Base-by-base conservation (phyloP, 768 basidiomycete species). In the Lyophyllum semitale region DNA sequence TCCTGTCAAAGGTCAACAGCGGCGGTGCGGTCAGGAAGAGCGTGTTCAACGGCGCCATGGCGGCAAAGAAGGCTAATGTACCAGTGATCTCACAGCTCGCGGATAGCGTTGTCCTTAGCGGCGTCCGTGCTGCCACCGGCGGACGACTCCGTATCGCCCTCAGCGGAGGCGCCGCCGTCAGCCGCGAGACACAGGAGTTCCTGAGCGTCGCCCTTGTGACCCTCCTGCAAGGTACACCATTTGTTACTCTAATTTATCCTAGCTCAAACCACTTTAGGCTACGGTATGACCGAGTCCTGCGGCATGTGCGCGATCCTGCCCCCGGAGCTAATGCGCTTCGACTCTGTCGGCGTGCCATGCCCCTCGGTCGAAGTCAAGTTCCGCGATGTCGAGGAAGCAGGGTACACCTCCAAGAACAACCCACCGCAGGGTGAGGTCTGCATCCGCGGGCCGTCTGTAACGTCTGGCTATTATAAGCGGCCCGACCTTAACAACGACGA, bases 291-390 rank as follows among this genome's bases (percentile, higher is more conserved):
- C n/a, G n/a, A n/a, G n/a, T n/a, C n/a, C n/a, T n/a, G n/a, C n/a
- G n/a, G n/a, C 37, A 94, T 96, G 92, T 91, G 88, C 65, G 79
- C 85, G 25, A 82, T 98, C 59, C 79, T 97, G 22, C 92, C 93
- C 4, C 95, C 95, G 1, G 89, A 91, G 65, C 71, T 87, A 57
- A 82, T 89, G 81, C 81, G 82, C 41, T 89, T 84, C 66, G 85
- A 87, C 15, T 66, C 78, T 9, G 94, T 93, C 43, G 96, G 96
- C 17, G 77, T 92, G n/a, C 93, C 94, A 6, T 83, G 89, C 33
- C 93, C 95, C 1, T 90, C 89, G 18, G 79, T 85, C 48, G 96
- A 99, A 71, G 80, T 97, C 77, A 98, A 97, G 73, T 75, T 93
- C 48, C 74, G 84, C 41, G 91, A 93, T 62, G 89, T 92, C 6